phyloP scores from a whole-genome alignment of 2,329 filamentous ascomycete species.

The Aureobasidium namibiae region DNA sequence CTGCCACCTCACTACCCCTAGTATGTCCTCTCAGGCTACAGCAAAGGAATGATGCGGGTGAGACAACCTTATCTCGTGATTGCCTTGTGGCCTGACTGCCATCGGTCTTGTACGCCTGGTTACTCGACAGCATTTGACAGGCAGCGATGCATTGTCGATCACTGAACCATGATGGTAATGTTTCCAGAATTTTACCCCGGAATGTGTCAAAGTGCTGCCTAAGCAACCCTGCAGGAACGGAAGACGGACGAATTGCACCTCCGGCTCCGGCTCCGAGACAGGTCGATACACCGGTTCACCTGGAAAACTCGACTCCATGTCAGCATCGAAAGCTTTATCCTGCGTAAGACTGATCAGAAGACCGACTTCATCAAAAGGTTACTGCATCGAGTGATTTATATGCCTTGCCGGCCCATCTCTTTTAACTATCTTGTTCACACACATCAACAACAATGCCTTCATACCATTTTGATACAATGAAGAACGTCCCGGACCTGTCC shows the following conservation, averaged over 20 bases:
- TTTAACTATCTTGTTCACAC: background rate
- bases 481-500: slow-evolving; percentile 21
- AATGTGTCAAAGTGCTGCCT: slow-evolving; percentile 10
- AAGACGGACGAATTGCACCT: background rate
- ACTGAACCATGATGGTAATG: background rate
- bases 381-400: background rate
- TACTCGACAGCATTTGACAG: background rate
- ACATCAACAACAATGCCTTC: background rate
- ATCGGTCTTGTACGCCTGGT: background rate
- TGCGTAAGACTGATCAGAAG: background rate
- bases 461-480: slow-evolving; percentile 17
- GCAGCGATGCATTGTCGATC: background rate
- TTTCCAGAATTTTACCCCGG: background rate
- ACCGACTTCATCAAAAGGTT: background rate
- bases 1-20: too few relatives aligned
- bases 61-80: background rate
- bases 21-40: too few relatives aligned
- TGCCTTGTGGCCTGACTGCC: background rate
- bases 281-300: background rate
- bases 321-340: background rate
- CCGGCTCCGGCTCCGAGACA: background rate
- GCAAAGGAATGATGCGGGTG: background rate
- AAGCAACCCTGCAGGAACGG: slow-evolving; percentile 7
- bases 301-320: background rate
- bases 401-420: background rate